Conservation (phyloP, 2,329 filamentous ascomycete genomes). For the Plenodomus lindquistii region DNA sequence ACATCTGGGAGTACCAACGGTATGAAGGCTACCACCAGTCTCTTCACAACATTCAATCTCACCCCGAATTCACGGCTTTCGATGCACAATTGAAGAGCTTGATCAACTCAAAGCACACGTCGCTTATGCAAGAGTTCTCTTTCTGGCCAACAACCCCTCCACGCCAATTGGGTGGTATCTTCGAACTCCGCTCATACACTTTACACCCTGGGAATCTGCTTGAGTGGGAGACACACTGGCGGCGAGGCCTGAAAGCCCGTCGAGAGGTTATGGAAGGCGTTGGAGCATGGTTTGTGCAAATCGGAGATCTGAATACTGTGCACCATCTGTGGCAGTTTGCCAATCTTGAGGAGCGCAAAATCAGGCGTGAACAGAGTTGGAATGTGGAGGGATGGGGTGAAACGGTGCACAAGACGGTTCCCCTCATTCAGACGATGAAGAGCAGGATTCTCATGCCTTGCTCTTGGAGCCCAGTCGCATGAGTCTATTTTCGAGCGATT, state of each 20-base stretch:
- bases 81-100: constrained; percentile 83
- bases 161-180: constrained; percentile 85
- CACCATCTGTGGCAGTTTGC: constrained; percentile 99
- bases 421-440: constrained; percentile 95
- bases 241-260: constrained; percentile 84
- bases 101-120: constrained; percentile 81
- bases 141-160: constrained; percentile 98
- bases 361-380: constrained; percentile 93
- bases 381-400: constrained; percentile 92
- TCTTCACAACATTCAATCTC: constrained; percentile 77
- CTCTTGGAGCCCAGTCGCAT: constrained; percentile 94
- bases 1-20: constrained; percentile 99
- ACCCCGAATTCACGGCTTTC: constrained; percentile 83
- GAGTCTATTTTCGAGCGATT: constrained; percentile 22
- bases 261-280: constrained; percentile 98
- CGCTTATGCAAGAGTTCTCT: constrained; percentile 98
- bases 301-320: constrained; percentile 95
- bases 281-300: constrained; percentile 97
- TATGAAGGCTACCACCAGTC: constrained; percentile 96
- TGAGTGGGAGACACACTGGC: constrained; percentile 99
- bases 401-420: constrained; percentile 97
- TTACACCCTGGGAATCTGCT: constrained; percentile 93
- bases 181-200: constrained; percentile 95
- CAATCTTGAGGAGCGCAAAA: constrained; percentile 89
- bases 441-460: constrained; percentile 90